Percentiles rank a stretch among this genome's conserved stretches.
phyloP scores from a whole-genome alignment of 257 asterid species.

The Osmanthus fragrans region DNA sequence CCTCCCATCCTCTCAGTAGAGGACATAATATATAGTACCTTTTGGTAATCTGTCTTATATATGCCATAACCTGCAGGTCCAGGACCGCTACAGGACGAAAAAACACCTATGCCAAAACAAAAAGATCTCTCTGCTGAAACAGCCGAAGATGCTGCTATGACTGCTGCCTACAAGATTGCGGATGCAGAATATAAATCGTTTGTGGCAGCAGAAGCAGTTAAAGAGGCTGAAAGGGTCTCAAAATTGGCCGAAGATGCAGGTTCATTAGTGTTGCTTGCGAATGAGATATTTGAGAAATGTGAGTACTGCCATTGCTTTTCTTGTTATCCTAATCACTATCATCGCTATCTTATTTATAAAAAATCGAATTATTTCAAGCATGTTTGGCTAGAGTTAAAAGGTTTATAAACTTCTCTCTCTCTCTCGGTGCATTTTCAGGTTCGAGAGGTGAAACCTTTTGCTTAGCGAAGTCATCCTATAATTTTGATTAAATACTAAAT shows the following conservation, averaged over 20 bases:
- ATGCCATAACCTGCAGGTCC: slow-evolving; percentile 36
- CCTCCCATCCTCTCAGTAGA: neutral
- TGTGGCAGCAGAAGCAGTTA: slow-evolving; percentile 49
- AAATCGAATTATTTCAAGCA: neutral
- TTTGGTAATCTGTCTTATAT: neutral
- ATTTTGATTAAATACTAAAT: neutral
- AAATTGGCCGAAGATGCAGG: slow-evolving; percentile 51
- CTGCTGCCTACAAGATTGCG: slow-evolving; percentile 45
- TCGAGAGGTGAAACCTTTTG: slow-evolving; percentile 28
- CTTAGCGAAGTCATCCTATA: slow-evolving; percentile 20
- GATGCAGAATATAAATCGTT: slow-evolving; percentile 52
- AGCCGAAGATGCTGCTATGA: slow-evolving; percentile 38
- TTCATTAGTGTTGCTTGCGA: slow-evolving; percentile 26
- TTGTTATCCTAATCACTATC: neutral
- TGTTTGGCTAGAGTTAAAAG: neutral
- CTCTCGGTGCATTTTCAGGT: slow-evolving; percentile 36
- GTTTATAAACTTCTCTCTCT: neutral
- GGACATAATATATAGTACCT: neutral
- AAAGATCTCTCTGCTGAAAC: slow-evolving; percentile 28
- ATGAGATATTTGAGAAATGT: slow-evolving; percentile 37
- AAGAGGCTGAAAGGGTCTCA: slow-evolving; percentile 50
- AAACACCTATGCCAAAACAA: slow-evolving; percentile 34
- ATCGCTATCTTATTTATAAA: neutral
- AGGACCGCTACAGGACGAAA: slow-evolving; percentile 43
- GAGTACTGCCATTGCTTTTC: slow-evolving; percentile 8